Evolutionary conservation across 2,329 filamentous ascomycete species (phyloP), one percentile per base, ranked within the genome.

Genomic region (Botrytis medusae): DNA sequence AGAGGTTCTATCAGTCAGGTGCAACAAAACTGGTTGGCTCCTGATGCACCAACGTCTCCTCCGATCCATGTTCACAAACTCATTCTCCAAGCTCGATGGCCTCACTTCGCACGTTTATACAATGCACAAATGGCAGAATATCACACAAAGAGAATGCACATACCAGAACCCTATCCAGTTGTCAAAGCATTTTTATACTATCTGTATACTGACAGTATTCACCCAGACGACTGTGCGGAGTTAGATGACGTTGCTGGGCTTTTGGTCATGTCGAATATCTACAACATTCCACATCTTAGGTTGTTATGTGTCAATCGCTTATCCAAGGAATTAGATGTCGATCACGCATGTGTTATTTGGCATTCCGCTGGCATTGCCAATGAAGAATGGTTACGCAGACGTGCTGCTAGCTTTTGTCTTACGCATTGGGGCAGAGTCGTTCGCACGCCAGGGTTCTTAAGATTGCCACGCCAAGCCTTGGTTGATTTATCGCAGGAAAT

Each of bases 191-290:
- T 99, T 80, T 87, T 99, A 42, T 95, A 96, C 83, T 99, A 98
- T 80, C 88, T 99, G 1, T 99, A 99, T 83, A 98, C 96, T 0
- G 96, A 99, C 82, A 95, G 92, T 77, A 98, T 99, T 77, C 86
- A 89, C 76, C 81, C 82, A 2, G 84, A 86, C 40, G 82, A 84
- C n/a, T 84, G 85, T 64, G 88, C 89, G 0, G 88, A 91, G 67
- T 88, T 98, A 32, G 89, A 91, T 44, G 95, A 98, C 78, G 94
- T 98, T 22, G 95, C 96, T 0, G 95, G 96, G 14, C 90, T 99
- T 82, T 87, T 99, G 4, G 95, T 99, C 76, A 97, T 99, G 93
- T 94, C 94, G 61, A 98, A 98, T 82, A 93, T 98, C 64, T 99
- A 99, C 84, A 95, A 98, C 80, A 97, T 99, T 84, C 95, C 95